These are phyloP conservation scores for Aquilaria yunnanensis DNA, from an alignment of 345 rosid genomes.

Conservation along the genomic window DNA sequence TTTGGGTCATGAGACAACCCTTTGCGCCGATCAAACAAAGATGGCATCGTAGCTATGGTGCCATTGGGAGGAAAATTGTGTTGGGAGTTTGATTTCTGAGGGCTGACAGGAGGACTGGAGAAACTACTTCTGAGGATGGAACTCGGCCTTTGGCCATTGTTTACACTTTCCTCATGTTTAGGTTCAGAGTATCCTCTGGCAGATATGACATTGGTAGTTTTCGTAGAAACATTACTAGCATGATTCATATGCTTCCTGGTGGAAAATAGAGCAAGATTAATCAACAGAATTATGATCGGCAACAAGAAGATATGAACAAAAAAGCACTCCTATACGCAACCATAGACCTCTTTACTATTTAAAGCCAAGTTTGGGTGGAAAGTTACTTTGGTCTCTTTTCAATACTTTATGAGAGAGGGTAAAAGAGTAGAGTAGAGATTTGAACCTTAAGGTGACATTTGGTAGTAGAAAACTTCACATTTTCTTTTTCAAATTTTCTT, in stretches of 20 bases:
- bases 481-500: too few relatives aligned
- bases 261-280: neutral
- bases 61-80: constrained; percentile 14
- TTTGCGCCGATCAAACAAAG: constrained; percentile 19
- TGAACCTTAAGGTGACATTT: too few relatives aligned
- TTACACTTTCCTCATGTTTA: constrained; percentile 17
- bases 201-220: constrained; percentile 13
- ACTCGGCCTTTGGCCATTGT: constrained; percentile 13
- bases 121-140: constrained; percentile 29
- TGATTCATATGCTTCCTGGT: constrained; percentile 26
- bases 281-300: neutral
- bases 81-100: constrained; percentile 21
- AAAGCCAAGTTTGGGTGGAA: too few relatives aligned
- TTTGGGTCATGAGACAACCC: constrained; percentile 24
- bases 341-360: too few relatives aligned
- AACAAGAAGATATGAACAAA: neutral
- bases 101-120: constrained; percentile 31
- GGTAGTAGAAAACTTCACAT: too few relatives aligned
- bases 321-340: too few relatives aligned
- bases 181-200: constrained; percentile 19
- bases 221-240: constrained; percentile 6
- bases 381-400: too few relatives aligned
- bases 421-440: too few relatives aligned
- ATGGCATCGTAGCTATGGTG: constrained; percentile 1
- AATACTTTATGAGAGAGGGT: too few relatives aligned